Conservation (phyloP, 1,284 basidiomycete genomes). For the Ganoderma resinaceum region DNA sequence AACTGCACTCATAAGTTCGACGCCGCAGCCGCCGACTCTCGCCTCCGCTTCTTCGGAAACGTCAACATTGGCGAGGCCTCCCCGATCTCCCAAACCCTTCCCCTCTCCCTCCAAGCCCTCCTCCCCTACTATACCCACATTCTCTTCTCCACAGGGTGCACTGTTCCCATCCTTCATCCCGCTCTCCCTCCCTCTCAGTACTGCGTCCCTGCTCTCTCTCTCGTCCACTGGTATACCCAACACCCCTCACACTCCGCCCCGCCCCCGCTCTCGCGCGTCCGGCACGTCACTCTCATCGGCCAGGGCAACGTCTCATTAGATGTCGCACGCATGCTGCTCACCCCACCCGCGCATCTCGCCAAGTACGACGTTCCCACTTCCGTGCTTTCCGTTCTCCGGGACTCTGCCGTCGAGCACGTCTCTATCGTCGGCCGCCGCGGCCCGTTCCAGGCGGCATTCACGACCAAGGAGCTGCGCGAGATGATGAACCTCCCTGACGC, state of each 20-base stretch:
- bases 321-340: slow-evolving; percentile 90
- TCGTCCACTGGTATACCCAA: slow-evolving; percentile 98
- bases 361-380: slow-evolving; percentile 83
- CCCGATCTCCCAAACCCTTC: slow-evolving; percentile 54
- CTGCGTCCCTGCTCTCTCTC: slow-evolving; percentile 81
- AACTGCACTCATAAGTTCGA: slow-evolving; percentile 99
- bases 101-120: slow-evolving; percentile 65
- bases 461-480: slow-evolving; percentile 94
- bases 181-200: slow-evolving; percentile 57
- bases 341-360: slow-evolving; percentile 64
- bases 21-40: slow-evolving; percentile 71
- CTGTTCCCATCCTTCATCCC: slow-evolving; percentile 64
- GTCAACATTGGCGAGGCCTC: slow-evolving; percentile 69
- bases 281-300: slow-evolving; percentile 88
- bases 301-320: slow-evolving; percentile 98
- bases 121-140: slow-evolving; percentile 81
- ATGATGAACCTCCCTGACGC: slow-evolving; percentile 82
- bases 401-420: slow-evolving; percentile 77
- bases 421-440: slow-evolving; percentile 89
- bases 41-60: slow-evolving; percentile 93
- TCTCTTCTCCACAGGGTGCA: slow-evolving; percentile 83
- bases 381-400: slow-evolving; percentile 75
- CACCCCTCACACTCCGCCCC: slow-evolving; percentile 75
- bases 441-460: slow-evolving; percentile 90
- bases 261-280: slow-evolving; percentile 65